Evolutionary conservation across 352 stramenopile genomes (phyloP).

Genomic region (Nothophytophthora sp.): DNA sequence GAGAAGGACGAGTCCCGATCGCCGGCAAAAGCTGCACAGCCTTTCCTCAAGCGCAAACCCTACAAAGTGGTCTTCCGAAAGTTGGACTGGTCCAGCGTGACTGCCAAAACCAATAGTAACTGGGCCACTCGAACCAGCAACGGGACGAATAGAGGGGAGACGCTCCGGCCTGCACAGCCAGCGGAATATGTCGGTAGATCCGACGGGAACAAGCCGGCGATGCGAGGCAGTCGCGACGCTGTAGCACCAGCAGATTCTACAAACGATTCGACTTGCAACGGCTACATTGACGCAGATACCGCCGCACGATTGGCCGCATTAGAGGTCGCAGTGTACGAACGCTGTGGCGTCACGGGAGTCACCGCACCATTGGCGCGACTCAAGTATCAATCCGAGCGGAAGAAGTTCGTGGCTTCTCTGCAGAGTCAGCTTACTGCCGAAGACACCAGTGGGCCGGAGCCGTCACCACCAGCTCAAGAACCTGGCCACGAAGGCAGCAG

Average conservation of each 20-base stretch:
- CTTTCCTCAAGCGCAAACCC: slow-evolving; percentile 70
- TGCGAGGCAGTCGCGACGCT: background rate
- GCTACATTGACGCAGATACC: slow-evolving; percentile 21
- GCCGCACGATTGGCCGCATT: slow-evolving; percentile 16
- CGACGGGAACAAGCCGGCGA: background rate
- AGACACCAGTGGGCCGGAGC: too few relatives aligned
- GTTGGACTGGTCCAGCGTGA: slow-evolving; percentile 59
- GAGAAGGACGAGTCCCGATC: slow-evolving; percentile 4
- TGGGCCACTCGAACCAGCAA: slow-evolving; percentile 15
- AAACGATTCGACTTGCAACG: background rate
- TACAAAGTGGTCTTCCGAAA: slow-evolving; percentile 71
- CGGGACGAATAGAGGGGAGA: background rate
- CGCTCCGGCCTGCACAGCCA: background rate
- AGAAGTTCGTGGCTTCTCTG: slow-evolving; percentile 19
- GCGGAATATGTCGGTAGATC: background rate
- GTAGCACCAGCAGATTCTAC: background rate
- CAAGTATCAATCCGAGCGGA: slow-evolving; percentile 32
- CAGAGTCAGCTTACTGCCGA: too few relatives aligned
- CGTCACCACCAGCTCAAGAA: background rate
- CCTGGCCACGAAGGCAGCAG: slow-evolving; percentile 4
- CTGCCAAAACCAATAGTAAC: slow-evolving; percentile 60
- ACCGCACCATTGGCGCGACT: slow-evolving; percentile 22
- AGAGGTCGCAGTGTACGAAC: slow-evolving; percentile 23
- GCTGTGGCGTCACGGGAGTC: slow-evolving; percentile 25
- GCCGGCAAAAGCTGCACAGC: slow-evolving; percentile 8